Evolutionary conservation across 164 flowering plant genomes (phyloP).

Genomic region (Vitis amurensis): DNA sequence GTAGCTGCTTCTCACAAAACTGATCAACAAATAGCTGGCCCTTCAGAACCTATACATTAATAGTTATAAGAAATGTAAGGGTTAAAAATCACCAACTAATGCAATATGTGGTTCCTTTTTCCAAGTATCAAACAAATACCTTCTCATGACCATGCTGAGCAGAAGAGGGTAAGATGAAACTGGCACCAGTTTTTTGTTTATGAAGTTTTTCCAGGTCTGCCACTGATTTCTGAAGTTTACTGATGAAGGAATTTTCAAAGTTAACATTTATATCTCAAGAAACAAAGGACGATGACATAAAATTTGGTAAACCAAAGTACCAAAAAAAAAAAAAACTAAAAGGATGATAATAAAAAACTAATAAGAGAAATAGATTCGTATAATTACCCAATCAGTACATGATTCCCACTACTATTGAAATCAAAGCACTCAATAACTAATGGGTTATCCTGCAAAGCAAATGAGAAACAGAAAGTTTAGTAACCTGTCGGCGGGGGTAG

Average conservation of each 20-base stretch:
- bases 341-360: neutral
- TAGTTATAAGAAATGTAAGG: neutral
- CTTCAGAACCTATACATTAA: conserved; percentile 51
- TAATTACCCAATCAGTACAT: conserved; percentile 76
- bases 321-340: neutral
- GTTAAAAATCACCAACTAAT: neutral
- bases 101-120: neutral
- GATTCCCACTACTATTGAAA: conserved; percentile 81
- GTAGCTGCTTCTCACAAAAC: conserved; percentile 53
- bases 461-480: neutral
- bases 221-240: too few species aligned
- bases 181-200: conserved; percentile 21
- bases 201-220: too few species aligned
- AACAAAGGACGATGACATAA: neutral
- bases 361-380: neutral
- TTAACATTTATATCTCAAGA: neutral
- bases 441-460: conserved; percentile 70
- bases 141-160: conserved; percentile 40
- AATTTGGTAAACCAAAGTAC: neutral
- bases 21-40: conserved; percentile 76
- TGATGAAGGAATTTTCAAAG: neutral
- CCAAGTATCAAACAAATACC: conserved; percentile 30
- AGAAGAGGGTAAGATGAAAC: conserved; percentile 50
- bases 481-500: too few species aligned
- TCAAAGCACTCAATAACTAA: conserved; percentile 84